Conservation (phyloP, 306 rosid genomes). For the Citrullus mucosospermus region DNA sequence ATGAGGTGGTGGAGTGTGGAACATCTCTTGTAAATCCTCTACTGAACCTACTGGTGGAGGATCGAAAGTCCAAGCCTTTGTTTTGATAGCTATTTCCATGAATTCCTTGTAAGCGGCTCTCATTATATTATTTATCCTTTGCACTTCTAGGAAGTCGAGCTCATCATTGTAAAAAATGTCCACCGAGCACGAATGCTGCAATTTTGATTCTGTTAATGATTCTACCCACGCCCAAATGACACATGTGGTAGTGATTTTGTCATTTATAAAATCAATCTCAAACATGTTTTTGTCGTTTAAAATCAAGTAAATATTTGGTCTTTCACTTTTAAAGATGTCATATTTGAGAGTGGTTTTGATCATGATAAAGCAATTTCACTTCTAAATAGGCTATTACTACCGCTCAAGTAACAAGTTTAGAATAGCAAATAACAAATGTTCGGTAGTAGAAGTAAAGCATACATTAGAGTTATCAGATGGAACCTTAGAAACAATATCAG, state of each 20-base stretch:
- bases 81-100: conserved; percentile 10
- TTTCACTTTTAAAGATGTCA: not conserved
- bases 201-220: not conserved
- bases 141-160: conserved; percentile 7
- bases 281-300: not conserved
- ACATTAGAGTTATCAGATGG: not conserved
- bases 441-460: not conserved
- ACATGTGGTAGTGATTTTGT: not conserved
- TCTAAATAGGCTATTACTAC: not conserved
- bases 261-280: not conserved
- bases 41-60: conserved; percentile 10
- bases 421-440: not conserved
- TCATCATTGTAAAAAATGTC: not conserved
- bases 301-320: not conserved
- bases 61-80: conserved; percentile 5
- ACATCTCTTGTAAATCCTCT: conserved; percentile 13
- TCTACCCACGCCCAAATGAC: not conserved
- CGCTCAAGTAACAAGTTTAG: not conserved
- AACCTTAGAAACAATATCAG: not conserved
- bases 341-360: not conserved
- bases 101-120: conserved; percentile 19
- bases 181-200: not conserved
- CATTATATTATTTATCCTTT: conserved; percentile 14
- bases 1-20: conserved; percentile 6
- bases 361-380: not conserved